Evolutionary conservation across 805 yeast species (phyloP), one percentile per base, ranked within the genome.

Genomic region (Komagataella populi): DNA sequence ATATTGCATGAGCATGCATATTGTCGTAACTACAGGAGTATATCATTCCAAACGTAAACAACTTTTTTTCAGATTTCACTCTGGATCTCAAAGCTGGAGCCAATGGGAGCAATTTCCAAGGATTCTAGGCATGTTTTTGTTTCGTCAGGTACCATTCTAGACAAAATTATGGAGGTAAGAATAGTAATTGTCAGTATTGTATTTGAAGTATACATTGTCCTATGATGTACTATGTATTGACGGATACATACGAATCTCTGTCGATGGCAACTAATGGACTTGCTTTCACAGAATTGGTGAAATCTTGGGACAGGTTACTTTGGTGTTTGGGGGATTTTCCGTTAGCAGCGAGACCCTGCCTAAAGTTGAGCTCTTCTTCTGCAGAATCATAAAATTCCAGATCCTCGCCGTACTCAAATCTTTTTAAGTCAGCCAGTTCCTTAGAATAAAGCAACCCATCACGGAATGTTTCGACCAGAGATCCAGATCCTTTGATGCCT

Each of bases 401-500:
- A 23, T 55, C 55, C 20, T 59, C 60, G 17, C 57, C 61, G 12
- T 54, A 52, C 44, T 55, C 53, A 30, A 30, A 30, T 10, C 39
- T 30, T 30, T 30, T 30, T 14, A 30, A 14, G 39, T 30, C 39
- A 8, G 39, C 39, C 4, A 30, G 39, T 30, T 57, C 63, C 49
- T 59, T 64, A 46, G 59, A 56, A 54, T 65, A 62, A 12, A 61
- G 46, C 51, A 66, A 53, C 14, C 65, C 68, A 17, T 64, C 63
- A 52, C 56, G 59, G 55, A 60, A 61, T 1, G 63, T 57, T 23
- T 64, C 69, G 23, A 63, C 61, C 22, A 63, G 49, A 16, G 60
- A 60, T 2, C 69, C 67, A n/a, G 69, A 58, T 20, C 70, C 70
- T 39, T 60, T 59, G 65, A 66, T 66, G 30, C 71, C 70, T 44